These are phyloP conservation scores for Pestalotiopsis sp. DNA, from an alignment of 2,329 filamentous ascomycete species.

Conservation along the genomic window DNA sequence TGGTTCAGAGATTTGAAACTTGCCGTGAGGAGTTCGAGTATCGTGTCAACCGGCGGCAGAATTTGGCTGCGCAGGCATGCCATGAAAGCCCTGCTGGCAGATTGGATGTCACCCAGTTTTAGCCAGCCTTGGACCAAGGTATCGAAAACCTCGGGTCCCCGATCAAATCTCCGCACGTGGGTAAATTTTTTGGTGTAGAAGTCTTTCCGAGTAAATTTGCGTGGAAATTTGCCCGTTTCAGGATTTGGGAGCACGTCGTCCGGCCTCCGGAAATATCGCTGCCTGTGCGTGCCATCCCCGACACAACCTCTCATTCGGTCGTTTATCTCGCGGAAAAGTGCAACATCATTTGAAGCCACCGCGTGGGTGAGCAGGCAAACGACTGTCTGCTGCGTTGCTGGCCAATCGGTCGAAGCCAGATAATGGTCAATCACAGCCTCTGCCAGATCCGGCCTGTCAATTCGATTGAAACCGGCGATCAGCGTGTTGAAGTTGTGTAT, in stretches of 20 bases:
- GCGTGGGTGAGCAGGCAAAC: conserved; percentile 55
- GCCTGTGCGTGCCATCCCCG: conserved; percentile 30
- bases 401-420: conserved; percentile 43
- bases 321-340: conserved; percentile 46
- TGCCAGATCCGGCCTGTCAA: conserved; percentile 51
- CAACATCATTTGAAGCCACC: conserved; percentile 40
- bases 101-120: conserved; percentile 38
- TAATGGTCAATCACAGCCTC: conserved; percentile 57
- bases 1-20: conserved; percentile 25
- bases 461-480: conserved; percentile 63
- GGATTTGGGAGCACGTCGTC: conserved; percentile 29
- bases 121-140: conserved; percentile 51
- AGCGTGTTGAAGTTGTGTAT: conserved; percentile 73
- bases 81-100: conserved; percentile 30
- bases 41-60: conserved; percentile 23
- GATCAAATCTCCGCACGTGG: conserved; percentile 40
- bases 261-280: conserved; percentile 22
- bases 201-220: conserved; percentile 18
- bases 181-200: conserved; percentile 33
- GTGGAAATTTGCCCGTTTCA: conserved; percentile 24
- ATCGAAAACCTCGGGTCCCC: conserved; percentile 44
- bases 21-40: conserved; percentile 27
- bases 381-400: conserved; percentile 51
- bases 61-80: conserved; percentile 26
- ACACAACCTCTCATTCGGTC: conserved; percentile 46